phyloP scores from a whole-genome alignment of 805 yeast genomes.

The Sporopachydermia lactativora region DNA sequence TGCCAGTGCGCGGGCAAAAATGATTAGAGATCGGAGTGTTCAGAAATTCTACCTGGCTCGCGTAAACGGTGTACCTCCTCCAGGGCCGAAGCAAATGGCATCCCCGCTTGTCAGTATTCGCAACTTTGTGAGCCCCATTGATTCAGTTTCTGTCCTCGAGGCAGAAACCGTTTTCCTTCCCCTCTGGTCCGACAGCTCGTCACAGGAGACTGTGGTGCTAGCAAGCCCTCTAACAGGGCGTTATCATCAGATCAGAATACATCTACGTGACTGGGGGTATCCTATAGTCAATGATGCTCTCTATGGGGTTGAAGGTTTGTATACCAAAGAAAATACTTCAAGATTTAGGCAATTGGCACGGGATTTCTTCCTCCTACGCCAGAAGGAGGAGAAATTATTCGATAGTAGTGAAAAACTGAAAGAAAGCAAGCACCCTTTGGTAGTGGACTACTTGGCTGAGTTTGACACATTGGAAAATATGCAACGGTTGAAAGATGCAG shows the following conservation, averaged over 20 bases:
- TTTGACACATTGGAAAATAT: background rate
- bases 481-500: background rate
- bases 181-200: slow-evolving; percentile 17
- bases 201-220: slow-evolving; percentile 27
- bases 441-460: background rate
- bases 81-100: background rate
- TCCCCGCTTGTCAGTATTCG: background rate
- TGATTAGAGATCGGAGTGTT: background rate
- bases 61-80: background rate
- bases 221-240: slow-evolving; percentile 40
- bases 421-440: background rate
- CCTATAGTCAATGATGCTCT: slow-evolving; percentile 24
- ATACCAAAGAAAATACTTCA: background rate
- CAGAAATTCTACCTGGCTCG: background rate
- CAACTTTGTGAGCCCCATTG: slow-evolving; percentile 19
- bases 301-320: slow-evolving; percentile 10
- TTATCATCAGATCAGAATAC: slow-evolving; percentile 45
- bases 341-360: background rate
- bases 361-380: background rate
- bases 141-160: slow-evolving; percentile 15
- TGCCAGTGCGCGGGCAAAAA: slow-evolving; percentile 14
- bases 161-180: slow-evolving; percentile 23
- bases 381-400: background rate
- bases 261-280: slow-evolving; percentile 30
- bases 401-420: background rate